Conservation (phyloP, 2,329 filamentous ascomycete species). For the Aspergillus ibericus region DNA sequence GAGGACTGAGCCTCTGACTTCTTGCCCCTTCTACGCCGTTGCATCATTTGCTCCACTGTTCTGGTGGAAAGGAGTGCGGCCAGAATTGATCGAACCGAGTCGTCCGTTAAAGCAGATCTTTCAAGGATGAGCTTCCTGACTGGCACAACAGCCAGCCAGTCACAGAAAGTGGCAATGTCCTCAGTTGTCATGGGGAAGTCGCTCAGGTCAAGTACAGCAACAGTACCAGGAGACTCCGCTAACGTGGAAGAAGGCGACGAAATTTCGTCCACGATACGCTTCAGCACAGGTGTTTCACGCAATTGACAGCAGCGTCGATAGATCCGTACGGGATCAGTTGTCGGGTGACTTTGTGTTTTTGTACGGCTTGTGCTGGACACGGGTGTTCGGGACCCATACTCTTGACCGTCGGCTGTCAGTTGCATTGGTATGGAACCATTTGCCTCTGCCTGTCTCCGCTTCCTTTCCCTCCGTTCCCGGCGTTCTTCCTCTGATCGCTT, state of each 20-base stretch:
- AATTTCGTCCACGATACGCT: conserved; percentile 88
- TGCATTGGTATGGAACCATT: conserved; percentile 87
- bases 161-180: conserved; percentile 83
- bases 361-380: conserved; percentile 40
- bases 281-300: conserved; percentile 86
- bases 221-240: conserved; percentile 66
- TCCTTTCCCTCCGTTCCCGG: conserved; percentile 88
- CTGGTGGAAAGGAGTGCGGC: conserved; percentile 82
- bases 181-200: conserved; percentile 79
- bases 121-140: conserved; percentile 84
- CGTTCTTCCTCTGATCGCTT: conserved; percentile 91
- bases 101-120: conserved; percentile 82
- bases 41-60: conserved; percentile 58
- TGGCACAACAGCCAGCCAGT: conserved; percentile 91
- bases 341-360: conserved; percentile 67
- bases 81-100: conserved; percentile 81
- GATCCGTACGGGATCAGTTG: conserved; percentile 86
- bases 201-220: conserved; percentile 79
- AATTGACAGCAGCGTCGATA: conserved; percentile 94
- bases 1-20: conserved; percentile 34
- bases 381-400: conserved; percentile 51
- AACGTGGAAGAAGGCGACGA: conserved; percentile 67
- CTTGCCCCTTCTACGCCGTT: conserved; percentile 46
- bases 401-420: conserved; percentile 67
- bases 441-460: conserved; percentile 77